Evolutionary conservation across 2,329 filamentous ascomycete species (phyloP).

Genomic region (Aspergillus flavus): DNA sequence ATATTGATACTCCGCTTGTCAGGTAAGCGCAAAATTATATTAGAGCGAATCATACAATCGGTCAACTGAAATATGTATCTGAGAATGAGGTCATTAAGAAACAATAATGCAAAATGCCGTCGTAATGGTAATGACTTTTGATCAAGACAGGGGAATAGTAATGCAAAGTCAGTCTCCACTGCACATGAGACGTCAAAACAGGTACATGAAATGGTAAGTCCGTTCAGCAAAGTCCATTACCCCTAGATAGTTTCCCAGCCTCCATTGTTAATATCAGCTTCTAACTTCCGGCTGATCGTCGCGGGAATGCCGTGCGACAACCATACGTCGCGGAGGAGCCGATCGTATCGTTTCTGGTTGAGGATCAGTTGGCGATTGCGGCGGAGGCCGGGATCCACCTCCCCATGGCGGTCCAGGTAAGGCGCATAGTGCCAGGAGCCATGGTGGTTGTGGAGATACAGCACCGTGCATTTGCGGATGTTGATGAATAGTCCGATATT

Average conservation of each 20-base stretch:
- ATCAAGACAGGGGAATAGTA: background rate
- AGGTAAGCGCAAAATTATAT: background rate
- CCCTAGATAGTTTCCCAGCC: constrained; percentile 77
- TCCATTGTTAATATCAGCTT: constrained; percentile 94
- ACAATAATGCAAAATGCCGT: background rate
- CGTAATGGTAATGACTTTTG: background rate
- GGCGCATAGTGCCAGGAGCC: constrained; percentile 87
- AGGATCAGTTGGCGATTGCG: constrained; percentile 87
- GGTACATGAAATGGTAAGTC: background rate
- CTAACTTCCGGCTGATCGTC: constrained; percentile 84
- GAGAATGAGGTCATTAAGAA: background rate
- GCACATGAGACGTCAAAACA: constrained; percentile 3
- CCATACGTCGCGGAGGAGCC: constrained; percentile 82
- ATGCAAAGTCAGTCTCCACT: background rate
- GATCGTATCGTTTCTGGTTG: constrained; percentile 92
- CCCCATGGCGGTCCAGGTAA: constrained; percentile 94
- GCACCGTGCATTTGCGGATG: constrained; percentile 90
- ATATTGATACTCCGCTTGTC: no score
- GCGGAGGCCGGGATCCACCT: constrained; percentile 87
- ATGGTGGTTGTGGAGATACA: constrained; percentile 79
- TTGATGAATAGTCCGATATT: constrained; percentile 95
- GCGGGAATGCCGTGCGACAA: constrained; percentile 84
- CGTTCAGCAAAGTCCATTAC: background rate
- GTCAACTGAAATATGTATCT: background rate
- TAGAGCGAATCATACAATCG: background rate